Evolutionary conservation across 495 filamentous ascomycete genomes (phyloP).

Genomic region (Neurospora tetrasperma): DNA sequence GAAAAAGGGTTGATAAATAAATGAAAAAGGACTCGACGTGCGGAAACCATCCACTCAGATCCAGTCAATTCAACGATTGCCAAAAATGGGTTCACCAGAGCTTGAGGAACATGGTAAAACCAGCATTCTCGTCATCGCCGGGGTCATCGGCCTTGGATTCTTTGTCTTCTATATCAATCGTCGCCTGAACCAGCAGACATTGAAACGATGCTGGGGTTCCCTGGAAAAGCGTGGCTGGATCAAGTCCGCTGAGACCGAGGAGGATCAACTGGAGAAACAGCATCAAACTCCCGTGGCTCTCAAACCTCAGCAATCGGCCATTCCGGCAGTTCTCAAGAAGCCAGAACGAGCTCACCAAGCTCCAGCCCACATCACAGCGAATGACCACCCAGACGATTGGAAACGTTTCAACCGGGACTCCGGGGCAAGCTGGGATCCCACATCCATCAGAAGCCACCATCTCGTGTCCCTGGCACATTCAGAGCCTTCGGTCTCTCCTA

Average conservation of each 20-base stretch:
- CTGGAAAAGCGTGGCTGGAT: constrained; percentile 5
- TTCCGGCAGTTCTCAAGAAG: background rate
- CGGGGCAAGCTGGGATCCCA: background rate
- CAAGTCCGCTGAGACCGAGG: background rate
- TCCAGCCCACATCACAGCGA: constrained; percentile 4
- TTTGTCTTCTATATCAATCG: constrained; percentile 8
- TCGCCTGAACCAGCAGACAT: constrained; percentile 6
- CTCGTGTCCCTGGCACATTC: background rate
- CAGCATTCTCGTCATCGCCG: constrained; percentile 9
- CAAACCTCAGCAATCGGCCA: constrained; percentile 4
- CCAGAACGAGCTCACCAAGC: constrained; percentile 4
- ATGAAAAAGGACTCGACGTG: background rate
- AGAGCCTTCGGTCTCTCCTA: background rate
- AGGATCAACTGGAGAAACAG: background rate
- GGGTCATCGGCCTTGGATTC: constrained; percentile 12
- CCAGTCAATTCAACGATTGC: background rate
- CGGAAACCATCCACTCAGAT: background rate
- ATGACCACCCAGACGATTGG: constrained; percentile 1
- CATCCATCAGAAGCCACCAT: background rate
- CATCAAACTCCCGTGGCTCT: constrained; percentile 6
- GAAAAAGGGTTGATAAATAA: background rate
- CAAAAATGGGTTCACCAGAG: constrained; percentile 9
- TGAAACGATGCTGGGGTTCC: background rate
- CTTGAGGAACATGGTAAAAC: constrained; percentile 5
- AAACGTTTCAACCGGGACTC: background rate